phyloP scores from a whole-genome alignment of 1,284 basidiomycete genomes.

The Phylloporus sp. region DNA sequence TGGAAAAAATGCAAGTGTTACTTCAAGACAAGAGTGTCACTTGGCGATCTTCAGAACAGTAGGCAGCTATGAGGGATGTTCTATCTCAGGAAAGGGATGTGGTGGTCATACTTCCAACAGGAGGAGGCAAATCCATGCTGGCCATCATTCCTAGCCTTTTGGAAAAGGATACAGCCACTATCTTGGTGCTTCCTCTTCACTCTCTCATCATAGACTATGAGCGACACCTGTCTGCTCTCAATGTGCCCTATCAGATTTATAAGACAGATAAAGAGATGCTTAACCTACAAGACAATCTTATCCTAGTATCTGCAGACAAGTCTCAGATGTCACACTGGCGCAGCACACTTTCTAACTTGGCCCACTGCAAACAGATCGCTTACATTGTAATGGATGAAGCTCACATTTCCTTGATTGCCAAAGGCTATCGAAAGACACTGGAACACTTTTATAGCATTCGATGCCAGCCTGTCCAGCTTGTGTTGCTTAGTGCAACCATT shows the following conservation, averaged over 20 bases:
- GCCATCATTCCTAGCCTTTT: constrained; percentile 10
- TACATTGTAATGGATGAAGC: background rate
- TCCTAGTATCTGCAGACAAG: constrained; percentile 13
- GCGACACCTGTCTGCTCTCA: background rate
- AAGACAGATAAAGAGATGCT: rapidly evolving
- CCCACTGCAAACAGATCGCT: background rate
- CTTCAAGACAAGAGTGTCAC: too few species aligned
- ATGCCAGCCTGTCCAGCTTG: background rate
- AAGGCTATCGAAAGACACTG: background rate
- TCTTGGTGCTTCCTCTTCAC: constrained; percentile 9
- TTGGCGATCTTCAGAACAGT: background rate
- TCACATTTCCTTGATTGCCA: background rate
- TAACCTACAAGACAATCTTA: background rate
- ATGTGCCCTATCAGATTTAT: constrained; percentile 5
- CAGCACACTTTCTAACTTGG: rapidly evolving
- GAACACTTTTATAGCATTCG: background rate
- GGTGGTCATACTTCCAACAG: background rate
- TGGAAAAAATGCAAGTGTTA: too few species aligned
- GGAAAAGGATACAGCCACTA: background rate
- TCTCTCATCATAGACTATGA: constrained; percentile 16
- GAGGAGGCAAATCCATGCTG: constrained; percentile 19
- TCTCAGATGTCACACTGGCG: background rate
- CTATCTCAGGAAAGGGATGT: background rate
- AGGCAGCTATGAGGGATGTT: background rate
- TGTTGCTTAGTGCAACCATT: background rate